Base-by-base conservation (phyloP, 441 rosid genomes). In the Pelargonium citronellum region DNA sequence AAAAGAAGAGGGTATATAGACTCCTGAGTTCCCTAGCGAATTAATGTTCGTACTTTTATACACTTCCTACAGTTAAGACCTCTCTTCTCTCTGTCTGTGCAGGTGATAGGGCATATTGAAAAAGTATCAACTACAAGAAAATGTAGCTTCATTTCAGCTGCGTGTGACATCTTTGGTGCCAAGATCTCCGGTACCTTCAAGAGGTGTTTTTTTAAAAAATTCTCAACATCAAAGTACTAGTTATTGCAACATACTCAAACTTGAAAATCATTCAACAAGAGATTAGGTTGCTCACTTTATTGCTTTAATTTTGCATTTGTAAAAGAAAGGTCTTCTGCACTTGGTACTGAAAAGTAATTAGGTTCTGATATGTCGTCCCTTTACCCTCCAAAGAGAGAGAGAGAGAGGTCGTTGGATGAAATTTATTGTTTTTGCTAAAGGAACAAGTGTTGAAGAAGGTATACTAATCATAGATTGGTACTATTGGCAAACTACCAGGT, bases 121-220 rank as follows among this genome's bases (percentile, higher is more conserved):
- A 91, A 94, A 85, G 84, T 94, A 68, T 83, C 85, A 43, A 72
- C 83, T 10, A 74, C 82, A 73, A 85, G 95, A 78, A 88, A 89
- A 77, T 85, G 91, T 82, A 87, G 91, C 83, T 94, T 90, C 73
- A 77, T 91, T 73, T 82, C 88, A 64, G 95, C 90, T 53, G 97
- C 99, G 43, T 53, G 57, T 68, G 97, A 91, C 79, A 86, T 91
- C 77, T 94, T 94, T 84, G 75, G 68, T 58, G 96, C 99, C 74
- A 94, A 94, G 85, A 81, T 91, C 81, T 94, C 99, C 44, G 99
- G 99, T 74, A 90, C 97, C 83, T 89, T 91, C 79, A 90, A 87
- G 85, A 94, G 97, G 99, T 94, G 80, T 77, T 75, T 39, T 66
- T 77, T 68, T 69, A 72, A 67, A 68, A 75, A 41, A 16, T 83